Percentiles rank a stretch among this genome's conserved stretches.
These are phyloP conservation scores for Pythium inflatum DNA, from an alignment of 352 stramenopile genomes.

Conservation along the genomic window DNA sequence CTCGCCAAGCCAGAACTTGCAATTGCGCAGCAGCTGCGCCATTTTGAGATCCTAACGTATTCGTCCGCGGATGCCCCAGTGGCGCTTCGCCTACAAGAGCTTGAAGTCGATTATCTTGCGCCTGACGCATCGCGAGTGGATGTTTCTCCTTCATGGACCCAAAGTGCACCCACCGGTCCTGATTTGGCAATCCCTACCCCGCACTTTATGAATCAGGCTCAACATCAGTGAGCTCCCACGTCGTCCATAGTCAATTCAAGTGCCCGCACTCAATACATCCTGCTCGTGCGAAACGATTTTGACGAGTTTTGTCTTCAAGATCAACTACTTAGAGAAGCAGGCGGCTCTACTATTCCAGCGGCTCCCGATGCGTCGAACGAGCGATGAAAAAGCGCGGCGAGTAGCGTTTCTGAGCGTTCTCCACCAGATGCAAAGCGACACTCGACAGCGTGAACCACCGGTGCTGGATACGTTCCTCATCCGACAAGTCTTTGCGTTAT, in stretches of 20 bases:
- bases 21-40: neutral
- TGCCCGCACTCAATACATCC: too few relatives aligned
- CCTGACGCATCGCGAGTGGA: too few relatives aligned
- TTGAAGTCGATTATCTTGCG: neutral
- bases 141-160: too few relatives aligned
- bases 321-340: neutral
- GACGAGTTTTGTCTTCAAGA: neutral
- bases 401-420: slow-evolving; percentile 1
- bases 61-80: neutral
- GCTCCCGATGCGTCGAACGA: neutral
- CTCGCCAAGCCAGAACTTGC: neutral
- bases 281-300: too few relatives aligned
- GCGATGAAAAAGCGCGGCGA: neutral
- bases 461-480: neutral
- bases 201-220: too few relatives aligned
- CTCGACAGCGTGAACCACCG: neutral
- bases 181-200: too few relatives aligned
- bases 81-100: neutral
- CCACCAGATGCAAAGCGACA: neutral
- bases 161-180: too few relatives aligned
- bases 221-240: too few relatives aligned
- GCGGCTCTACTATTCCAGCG: neutral
- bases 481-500: neutral
- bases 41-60: neutral
- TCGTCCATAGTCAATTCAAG: too few relatives aligned